Conservation (phyloP, 495 filamentous ascomycete genomes). For the Hypoxylon intermedium region DNA sequence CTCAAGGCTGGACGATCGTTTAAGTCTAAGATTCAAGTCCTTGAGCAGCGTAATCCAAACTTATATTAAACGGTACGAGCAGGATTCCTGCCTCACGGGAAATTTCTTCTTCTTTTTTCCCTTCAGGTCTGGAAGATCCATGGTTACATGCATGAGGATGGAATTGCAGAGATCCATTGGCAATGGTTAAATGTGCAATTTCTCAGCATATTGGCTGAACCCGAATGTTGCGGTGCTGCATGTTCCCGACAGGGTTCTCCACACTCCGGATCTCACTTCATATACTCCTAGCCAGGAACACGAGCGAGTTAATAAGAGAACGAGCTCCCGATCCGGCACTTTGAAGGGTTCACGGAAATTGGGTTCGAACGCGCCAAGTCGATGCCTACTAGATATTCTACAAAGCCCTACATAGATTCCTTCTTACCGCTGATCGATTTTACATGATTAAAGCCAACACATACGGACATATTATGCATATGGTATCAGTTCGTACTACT, state of each 20-base stretch:
- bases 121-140: constrained; percentile 15
- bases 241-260: constrained; percentile 37
- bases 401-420: background rate
- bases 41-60: constrained; percentile 11
- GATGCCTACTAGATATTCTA: background rate
- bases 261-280: constrained; percentile 29
- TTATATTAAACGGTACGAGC: constrained; percentile 11
- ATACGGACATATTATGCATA: background rate
- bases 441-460: background rate
- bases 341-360: background rate
- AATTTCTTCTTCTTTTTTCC: background rate
- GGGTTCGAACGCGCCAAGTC: background rate
- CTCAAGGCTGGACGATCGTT: constrained; percentile 28
- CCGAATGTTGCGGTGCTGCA: constrained; percentile 25
- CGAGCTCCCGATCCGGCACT: constrained; percentile 27
- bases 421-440: too few species aligned
- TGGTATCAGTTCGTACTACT: background rate
- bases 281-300: constrained; percentile 20
- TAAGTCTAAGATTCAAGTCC: constrained; percentile 8
- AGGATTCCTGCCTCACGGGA: constrained; percentile 19
- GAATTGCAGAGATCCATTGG: constrained; percentile 24
- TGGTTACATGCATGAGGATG: constrained; percentile 17
- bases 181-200: constrained; percentile 28
- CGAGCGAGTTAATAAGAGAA: constrained; percentile 18
- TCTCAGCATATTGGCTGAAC: constrained; percentile 36